Base-by-base conservation (phyloP, 2,329 filamentous ascomycete genomes). In the Myriangium duriaei region DNA sequence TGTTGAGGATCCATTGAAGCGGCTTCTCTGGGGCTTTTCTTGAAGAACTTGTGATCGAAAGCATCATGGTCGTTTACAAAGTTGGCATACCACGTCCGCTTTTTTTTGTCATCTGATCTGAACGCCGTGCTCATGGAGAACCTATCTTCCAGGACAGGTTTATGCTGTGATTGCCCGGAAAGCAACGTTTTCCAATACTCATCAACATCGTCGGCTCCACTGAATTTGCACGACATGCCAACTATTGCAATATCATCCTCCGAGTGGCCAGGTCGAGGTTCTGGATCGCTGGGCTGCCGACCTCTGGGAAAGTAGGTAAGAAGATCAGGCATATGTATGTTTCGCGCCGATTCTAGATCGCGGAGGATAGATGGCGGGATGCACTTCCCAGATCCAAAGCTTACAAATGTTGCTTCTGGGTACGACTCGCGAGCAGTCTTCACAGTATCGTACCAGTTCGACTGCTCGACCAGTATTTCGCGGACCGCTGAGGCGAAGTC, bases 1-100 rank as follows among this genome's bases (percentile, higher is more conserved):
- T 56, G 48, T 32, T 58, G 55, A 3, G 55, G 56, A 40, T 58
- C 56, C 30, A 46, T 52, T 0, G 50, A 41, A 1, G 40, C 42
- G 3, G 43, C 37, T 34, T 59, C 56, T 2, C 53, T 45, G 0
- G 51, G 41, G 11, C 41, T 47, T 17, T 43, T 47, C 29, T 52
- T 50, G 50, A 58, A 58, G 44, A 58, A 59, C 30, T 48, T 49
- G 42, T 56, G 48, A 37, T 59, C 56, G 26, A 57, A 58, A 2
- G 45, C 39, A 17, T 53, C 45, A 51, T 56, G 1, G 34, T 32
- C 7, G 21, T n/a, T 7, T n/a, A 26, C n/a, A n/a, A 26, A 26
- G n/a, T 26, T 26, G 21, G 7, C 21, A 26, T 26, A 26, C 21
- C 21, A 26, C 21, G 7, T 26, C n/a, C 21, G 7, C n/a, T 26